Conservation (phyloP, 352 stramenopile genomes). For the Globisporangium carolinianum region DNA sequence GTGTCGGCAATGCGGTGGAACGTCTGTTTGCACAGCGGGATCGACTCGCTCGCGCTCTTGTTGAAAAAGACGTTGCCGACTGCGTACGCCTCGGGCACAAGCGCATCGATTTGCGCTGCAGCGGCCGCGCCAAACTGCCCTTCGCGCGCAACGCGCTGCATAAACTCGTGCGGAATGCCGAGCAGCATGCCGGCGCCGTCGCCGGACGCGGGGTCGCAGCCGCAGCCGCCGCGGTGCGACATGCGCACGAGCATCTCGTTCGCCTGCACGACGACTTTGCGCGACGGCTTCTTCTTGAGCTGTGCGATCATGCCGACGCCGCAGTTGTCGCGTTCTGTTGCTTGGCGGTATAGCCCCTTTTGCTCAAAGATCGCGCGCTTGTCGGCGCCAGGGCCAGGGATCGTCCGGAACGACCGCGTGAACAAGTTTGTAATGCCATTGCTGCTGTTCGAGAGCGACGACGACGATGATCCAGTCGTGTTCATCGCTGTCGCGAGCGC, state of each 20-base stretch:
- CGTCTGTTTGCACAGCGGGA: conserved; percentile 83
- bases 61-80: conserved; percentile 90
- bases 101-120: conserved; percentile 19
- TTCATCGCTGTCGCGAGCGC: conserved; percentile 8
- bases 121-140: conserved; percentile 56
- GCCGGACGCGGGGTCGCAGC: conserved; percentile 92
- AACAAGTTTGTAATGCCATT: conserved; percentile 9
- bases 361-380: conserved; percentile 51
- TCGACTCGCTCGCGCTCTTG: conserved; percentile 62
- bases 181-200: conserved; percentile 94
- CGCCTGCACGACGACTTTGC: conserved; percentile 89
- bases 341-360: conserved; percentile 49
- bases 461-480: conserved; percentile 8
- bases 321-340: conserved; percentile 74
- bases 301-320: conserved; percentile 95
- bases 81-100: conserved; percentile 82
- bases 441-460: conserved; percentile 3
- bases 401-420: conserved; percentile 29
- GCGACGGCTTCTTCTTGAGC: conserved; percentile 91
- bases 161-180: conserved; percentile 93
- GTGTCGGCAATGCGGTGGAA: conserved; percentile 72
- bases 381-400: conserved; percentile 35
- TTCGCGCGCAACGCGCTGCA: conserved; percentile 76
- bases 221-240: conserved; percentile 92
- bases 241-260: conserved; percentile 98